Evolutionary conservation across 2,329 filamentous ascomycete species (phyloP).

Genomic region (Sarocladiaceae sp.): DNA sequence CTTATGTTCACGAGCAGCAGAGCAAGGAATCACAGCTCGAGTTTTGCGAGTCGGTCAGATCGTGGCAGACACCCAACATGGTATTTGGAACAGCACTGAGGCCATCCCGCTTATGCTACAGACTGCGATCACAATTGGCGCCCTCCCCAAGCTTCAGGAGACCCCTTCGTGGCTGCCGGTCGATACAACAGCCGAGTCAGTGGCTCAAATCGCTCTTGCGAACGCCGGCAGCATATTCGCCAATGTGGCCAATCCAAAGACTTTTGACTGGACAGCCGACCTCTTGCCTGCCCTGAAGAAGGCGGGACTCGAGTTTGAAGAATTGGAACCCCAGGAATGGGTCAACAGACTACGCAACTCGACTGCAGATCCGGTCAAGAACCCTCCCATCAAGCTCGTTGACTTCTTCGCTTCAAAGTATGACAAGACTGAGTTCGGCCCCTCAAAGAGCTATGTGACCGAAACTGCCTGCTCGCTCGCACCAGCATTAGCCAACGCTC

Average conservation of each 20-base stretch:
- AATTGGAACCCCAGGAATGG: conserved; percentile 40
- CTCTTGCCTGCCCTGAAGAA: conserved; percentile 42
- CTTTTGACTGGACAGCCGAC: conserved; percentile 45
- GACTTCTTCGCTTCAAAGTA: conserved; percentile 42
- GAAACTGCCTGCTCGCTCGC: conserved; percentile 37
- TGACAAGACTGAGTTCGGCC: conserved; percentile 34
- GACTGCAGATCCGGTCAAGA: conserved; percentile 37
- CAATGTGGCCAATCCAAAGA: conserved; percentile 43
- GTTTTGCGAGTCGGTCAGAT: conserved; percentile 48
- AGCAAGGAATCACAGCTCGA: conserved; percentile 18
- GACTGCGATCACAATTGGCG: conserved; percentile 38
- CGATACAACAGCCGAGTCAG: conserved; percentile 32
- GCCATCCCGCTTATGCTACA: conserved; percentile 50
- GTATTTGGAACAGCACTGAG: conserved; percentile 47
- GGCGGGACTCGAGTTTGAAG: conserved; percentile 40
- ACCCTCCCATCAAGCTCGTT: conserved; percentile 48
- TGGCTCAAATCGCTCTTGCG: conserved; percentile 25
- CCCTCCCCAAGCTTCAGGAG: conserved; percentile 43
- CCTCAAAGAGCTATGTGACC: conserved; percentile 36
- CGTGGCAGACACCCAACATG: conserved; percentile 39
- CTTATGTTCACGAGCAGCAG: conserved; percentile 26
- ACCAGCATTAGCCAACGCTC: conserved; percentile 34
- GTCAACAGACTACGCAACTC: conserved; percentile 36
- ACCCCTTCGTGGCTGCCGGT: conserved; percentile 38
- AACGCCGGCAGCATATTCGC: conserved; percentile 25